Conservation (phyloP, 495 filamentous ascomycete genomes). For the Penicillium desertorum region DNA sequence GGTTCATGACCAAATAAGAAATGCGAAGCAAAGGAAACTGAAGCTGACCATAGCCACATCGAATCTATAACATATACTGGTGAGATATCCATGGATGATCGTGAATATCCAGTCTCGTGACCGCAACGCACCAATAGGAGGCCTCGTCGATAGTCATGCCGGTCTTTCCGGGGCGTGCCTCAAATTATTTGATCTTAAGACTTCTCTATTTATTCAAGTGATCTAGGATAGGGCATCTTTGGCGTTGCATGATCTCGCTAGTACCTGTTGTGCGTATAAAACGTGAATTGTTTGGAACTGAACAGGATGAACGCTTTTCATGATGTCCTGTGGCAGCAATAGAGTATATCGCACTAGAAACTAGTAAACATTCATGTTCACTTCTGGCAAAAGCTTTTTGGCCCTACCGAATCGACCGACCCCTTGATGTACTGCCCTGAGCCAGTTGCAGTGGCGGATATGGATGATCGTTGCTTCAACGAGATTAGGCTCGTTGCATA, state of each 20-base stretch:
- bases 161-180: neutral
- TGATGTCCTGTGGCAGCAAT: neutral
- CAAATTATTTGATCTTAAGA: neutral
- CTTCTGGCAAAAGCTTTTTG: neutral
- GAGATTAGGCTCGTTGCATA: neutral
- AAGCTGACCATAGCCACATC: neutral
- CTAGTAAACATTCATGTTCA: neutral
- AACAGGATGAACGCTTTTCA: neutral
- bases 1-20: conserved; percentile 17
- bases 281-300: too few species aligned
- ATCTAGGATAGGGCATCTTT: neutral
- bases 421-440: neutral
- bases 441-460: neutral
- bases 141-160: neutral
- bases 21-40: neutral
- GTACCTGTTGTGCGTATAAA: neutral
- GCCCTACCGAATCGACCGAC: neutral
- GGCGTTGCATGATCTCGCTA: neutral
- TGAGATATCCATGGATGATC: neutral
- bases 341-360: neutral
- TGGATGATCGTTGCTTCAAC: neutral
- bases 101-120: neutral
- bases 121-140: neutral
- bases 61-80: neutral
- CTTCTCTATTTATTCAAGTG: neutral